Evolutionary conservation across 257 asterid species (phyloP).

Genomic region (Paulownia fortunei): DNA sequence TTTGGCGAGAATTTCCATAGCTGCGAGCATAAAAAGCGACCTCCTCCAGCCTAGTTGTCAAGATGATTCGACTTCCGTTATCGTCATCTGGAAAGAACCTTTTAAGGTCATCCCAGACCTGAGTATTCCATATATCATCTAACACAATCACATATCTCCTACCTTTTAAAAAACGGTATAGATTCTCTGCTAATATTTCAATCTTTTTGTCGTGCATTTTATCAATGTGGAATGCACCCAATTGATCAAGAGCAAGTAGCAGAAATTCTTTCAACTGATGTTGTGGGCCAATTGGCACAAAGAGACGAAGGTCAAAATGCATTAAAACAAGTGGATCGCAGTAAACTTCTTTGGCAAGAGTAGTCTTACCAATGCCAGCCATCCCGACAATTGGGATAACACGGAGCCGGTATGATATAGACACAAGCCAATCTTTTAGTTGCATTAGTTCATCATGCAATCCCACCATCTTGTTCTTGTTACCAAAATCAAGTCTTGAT

Average conservation of each 20-base stretch:
- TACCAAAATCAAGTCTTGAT: not conserved
- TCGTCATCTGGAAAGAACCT: not conserved
- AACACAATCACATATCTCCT: constrained; percentile 13
- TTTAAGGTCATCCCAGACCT: not conserved
- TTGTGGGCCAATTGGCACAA: not conserved
- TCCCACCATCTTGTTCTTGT: not conserved
- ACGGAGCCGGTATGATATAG: no score
- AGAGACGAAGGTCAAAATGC: not conserved
- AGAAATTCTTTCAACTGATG: not conserved
- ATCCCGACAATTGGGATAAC: not conserved
- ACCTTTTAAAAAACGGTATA: not conserved
- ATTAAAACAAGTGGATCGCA: not conserved
- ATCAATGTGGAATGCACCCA: not conserved
- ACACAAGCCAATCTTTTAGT: not conserved
- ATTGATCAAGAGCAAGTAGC: no score
- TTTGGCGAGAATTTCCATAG: not conserved
- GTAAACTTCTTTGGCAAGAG: not conserved
- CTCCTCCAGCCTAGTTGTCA: not conserved
- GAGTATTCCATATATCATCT: not conserved
- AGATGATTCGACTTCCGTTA: not conserved
- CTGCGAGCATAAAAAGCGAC: not conserved
- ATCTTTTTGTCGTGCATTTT: no score
- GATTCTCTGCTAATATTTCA: not conserved
- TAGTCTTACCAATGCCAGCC: no score
- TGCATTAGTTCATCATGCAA: not conserved